These are phyloP conservation scores for Fallopia convolvulus DNA, from an alignment of 148 eudicot species.

Conservation along the genomic window DNA sequence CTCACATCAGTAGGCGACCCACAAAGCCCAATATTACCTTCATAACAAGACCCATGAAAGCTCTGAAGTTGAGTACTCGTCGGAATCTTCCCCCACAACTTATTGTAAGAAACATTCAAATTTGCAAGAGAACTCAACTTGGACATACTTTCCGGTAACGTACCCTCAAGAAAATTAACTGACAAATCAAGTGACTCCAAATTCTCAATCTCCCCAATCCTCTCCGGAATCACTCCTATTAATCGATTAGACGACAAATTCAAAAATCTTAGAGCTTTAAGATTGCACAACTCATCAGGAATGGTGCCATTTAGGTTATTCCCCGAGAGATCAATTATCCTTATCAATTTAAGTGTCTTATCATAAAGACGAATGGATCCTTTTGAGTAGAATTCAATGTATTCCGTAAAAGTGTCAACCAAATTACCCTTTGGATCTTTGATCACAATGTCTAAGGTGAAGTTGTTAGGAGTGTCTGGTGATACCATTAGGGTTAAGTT, in stretches of 20 bases:
- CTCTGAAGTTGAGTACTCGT: neutral
- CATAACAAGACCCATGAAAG: neutral
- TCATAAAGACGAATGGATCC: conserved; percentile 13
- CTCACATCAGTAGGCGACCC: neutral
- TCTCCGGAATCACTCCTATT: conserved; percentile 24
- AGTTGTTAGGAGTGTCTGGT: neutral
- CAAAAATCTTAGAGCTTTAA: conserved; percentile 14
- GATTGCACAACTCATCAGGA: conserved; percentile 17
- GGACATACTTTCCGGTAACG: neutral
- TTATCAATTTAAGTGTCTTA: conserved; percentile 8
- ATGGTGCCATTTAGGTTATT: conserved; percentile 22
- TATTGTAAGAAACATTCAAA: neutral
- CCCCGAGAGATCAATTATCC: conserved; percentile 21
- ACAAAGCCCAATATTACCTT: neutral
- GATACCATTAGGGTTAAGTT: conserved; percentile 14
- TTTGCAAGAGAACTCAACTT: too few species aligned
- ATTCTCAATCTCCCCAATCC: conserved; percentile 17
- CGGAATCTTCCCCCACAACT: neutral
- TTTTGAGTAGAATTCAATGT: conserved; percentile 10
- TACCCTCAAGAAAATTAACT: conserved; percentile 18
- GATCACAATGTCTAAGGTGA: conserved; percentile 3
- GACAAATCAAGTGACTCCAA: conserved; percentile 34
- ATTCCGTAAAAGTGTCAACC: conserved; percentile 8
- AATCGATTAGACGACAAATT: conserved; percentile 32
- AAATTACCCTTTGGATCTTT: neutral